A percentile compares a stretch with the other conserved stretches of the same genome.
phyloP scores from a whole-genome alignment of 352 stramenopile species.

The Aphanomyces cochlioides region DNA sequence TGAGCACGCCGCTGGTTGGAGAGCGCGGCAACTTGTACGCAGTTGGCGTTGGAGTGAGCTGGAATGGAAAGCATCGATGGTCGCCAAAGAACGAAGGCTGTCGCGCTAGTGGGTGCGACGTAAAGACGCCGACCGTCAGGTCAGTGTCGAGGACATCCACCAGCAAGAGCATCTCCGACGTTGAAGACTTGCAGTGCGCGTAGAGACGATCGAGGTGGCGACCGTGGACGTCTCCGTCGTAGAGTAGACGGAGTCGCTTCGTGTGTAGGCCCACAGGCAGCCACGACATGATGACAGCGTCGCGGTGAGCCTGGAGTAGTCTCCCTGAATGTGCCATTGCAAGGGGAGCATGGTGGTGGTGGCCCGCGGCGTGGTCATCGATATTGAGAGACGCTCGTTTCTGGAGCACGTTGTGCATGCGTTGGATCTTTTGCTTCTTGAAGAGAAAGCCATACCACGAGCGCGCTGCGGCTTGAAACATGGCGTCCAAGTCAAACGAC shows the following conservation, averaged over 20 bases:
- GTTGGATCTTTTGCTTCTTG: constrained; percentile 2
- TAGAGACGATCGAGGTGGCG: constrained; percentile 13
- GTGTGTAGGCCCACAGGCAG: neutral
- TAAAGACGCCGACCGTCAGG: neutral
- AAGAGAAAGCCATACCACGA: constrained; percentile 13
- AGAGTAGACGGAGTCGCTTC: constrained; percentile 12
- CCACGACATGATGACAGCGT: constrained; percentile 1
- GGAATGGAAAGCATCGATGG: constrained; percentile 14
- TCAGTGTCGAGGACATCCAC: neutral
- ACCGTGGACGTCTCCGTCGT: constrained; percentile 3
- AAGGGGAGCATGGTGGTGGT: constrained; percentile 8
- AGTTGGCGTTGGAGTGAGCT: neutral
- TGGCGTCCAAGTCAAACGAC: constrained; percentile 12
- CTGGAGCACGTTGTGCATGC: constrained; percentile 4
- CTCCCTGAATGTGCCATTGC: neutral
- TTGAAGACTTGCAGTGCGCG: neutral
- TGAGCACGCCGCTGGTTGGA: constrained; percentile 3
- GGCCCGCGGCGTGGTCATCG: neutral
- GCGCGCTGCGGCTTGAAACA: neutral
- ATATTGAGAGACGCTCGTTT: neutral
- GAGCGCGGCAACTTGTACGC: neutral
- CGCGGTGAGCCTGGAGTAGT: neutral
- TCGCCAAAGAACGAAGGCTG: constrained; percentile 12
- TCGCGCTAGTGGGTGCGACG: neutral
- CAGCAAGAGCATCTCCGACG: constrained; percentile 11